Evolutionary conservation across 495 filamentous ascomycete genomes (phyloP), one percentile per base, ranked within the genome.

Genomic region (Neurospora hispaniola): DNA sequence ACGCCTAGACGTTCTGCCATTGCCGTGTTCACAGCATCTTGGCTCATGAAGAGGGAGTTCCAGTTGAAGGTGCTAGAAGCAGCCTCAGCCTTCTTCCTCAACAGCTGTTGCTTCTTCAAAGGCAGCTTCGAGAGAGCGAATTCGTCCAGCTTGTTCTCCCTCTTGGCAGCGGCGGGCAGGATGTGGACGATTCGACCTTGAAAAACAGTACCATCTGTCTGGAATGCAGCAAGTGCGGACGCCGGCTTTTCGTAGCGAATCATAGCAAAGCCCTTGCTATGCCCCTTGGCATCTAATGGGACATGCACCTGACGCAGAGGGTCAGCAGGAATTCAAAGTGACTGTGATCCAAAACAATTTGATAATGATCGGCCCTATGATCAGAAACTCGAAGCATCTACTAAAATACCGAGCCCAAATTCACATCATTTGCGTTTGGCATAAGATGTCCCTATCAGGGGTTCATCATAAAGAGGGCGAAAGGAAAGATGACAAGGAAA

Each of bases 381-480:
- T 84, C 81, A 83, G 85, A 84, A 78, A 82, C 78, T 82, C 83
- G 78, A 83, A 86, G 86, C 84, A 89, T 88, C 87, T 89, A 89
- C 86, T 88, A 89, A 88, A 88, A 89, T 87, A 85, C 81, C 84
- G 82, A 85, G 83, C 86, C 86, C 86, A 84, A 75, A 74, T 83
- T 87, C 83, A 82, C 87, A 86, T 88, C 87, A 87, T 73, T 84
- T 85, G 83, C 85, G 72, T 78, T 48, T 74, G 91, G 89, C 90
- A 96, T 98, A 89, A 92, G 94, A 87, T 98, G 95, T 98, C 96
- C 96, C 96, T 98, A 98, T 97, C 95, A 91, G 91, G 88, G 88
- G 82, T 90, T 98, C 95, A 98, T 98, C 95, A 94, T 86, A 79
- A 83, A 85, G 87, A 80, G 78, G 76, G 73, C 73, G 70, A 62